Percentiles rank a stretch among this genome's conserved stretches.
Evolutionary conservation across 2,329 filamentous ascomycete genomes (phyloP).

Genomic region (Sphaerostilbella broomeana): DNA sequence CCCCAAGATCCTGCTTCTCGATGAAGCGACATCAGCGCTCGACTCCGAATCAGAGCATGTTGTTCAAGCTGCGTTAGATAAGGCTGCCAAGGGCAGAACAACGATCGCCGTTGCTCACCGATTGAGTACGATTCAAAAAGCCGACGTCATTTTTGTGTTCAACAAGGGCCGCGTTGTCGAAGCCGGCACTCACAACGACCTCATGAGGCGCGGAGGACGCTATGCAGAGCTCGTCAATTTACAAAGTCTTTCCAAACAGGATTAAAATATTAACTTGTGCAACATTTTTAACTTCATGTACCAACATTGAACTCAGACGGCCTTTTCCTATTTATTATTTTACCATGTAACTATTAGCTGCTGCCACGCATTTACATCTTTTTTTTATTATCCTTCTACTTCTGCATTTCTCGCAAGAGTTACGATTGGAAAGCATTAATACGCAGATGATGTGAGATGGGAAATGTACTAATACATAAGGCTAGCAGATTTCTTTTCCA

Average conservation of each 20-base stretch:
- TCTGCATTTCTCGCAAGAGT: no score
- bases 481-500: no score
- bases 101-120: constrained; percentile 33
- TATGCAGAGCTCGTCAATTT: constrained; percentile 76
- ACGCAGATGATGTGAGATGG: no score
- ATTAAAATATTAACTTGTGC: no score
- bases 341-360: no score
- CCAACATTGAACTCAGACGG: no score
- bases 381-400: no score
- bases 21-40: constrained; percentile 12
- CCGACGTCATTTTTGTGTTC: constrained; percentile 91
- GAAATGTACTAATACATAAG: no score
- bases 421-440: no score
- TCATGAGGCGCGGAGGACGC: constrained; percentile 62
- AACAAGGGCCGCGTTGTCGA: constrained; percentile 84
- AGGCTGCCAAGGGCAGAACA: constrained; percentile 12
- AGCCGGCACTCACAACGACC: constrained; percentile 68
- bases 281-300: no score
- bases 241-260: constrained; percentile 64
- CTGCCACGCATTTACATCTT: no score
- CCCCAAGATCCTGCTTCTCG: constrained; percentile 11
- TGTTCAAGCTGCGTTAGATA: constrained; percentile 23
- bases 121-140: constrained; percentile 87
- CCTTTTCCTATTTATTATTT: no score
- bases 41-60: constrained; percentile 12